A percentile compares a stretch with the other conserved stretches of the same genome.
Evolutionary conservation across 2,329 filamentous ascomycete genomes (phyloP).

Genomic region (Claviceps pusilla): DNA sequence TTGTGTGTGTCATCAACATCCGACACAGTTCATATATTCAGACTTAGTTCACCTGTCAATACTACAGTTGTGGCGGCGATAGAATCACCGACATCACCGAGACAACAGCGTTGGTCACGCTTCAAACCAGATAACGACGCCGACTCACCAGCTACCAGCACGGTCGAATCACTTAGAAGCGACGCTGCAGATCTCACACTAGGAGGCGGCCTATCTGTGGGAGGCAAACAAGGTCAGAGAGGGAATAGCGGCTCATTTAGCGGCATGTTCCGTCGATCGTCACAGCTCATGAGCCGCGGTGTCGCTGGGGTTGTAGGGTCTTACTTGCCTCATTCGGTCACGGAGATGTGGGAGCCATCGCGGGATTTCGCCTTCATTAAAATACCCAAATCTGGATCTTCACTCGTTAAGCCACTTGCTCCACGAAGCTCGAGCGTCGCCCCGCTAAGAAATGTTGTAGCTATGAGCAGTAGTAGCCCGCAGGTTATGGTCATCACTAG

Average conservation of each 20-base stretch:
- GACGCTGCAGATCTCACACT: constrained; percentile 27
- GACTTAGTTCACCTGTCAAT: constrained; percentile 42
- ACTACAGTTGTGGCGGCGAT: constrained; percentile 22
- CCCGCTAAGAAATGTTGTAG: constrained; percentile 78
- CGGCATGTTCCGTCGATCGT: constrained; percentile 84
- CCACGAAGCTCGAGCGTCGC: constrained; percentile 21
- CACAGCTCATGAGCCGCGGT: constrained; percentile 79
- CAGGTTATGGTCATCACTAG: constrained; percentile 98
- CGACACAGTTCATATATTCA: constrained; percentile 94
- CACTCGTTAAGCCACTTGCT: constrained; percentile 9
- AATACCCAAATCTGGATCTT: constrained; percentile 47
- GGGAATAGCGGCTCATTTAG: constrained; percentile 64
- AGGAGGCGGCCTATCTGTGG: constrained; percentile 13
- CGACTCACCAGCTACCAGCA: constrained; percentile 26
- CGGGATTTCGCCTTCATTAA: constrained; percentile 96
- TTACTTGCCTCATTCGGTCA: constrained; percentile 83
- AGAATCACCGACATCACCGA: constrained; percentile 25
- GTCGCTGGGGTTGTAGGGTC: constrained; percentile 81
- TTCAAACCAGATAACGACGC: constrained; percentile 35
- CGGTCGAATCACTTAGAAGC: constrained; percentile 37
- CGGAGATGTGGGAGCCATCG: constrained; percentile 93
- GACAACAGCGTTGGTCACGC: constrained; percentile 37
- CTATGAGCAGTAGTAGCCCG: constrained; percentile 86
- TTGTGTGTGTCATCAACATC: constrained; percentile 92
- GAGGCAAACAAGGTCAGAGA: constrained; percentile 19